Base-by-base conservation (phyloP, 106 monocot species). In the Allium sativum region DNA sequence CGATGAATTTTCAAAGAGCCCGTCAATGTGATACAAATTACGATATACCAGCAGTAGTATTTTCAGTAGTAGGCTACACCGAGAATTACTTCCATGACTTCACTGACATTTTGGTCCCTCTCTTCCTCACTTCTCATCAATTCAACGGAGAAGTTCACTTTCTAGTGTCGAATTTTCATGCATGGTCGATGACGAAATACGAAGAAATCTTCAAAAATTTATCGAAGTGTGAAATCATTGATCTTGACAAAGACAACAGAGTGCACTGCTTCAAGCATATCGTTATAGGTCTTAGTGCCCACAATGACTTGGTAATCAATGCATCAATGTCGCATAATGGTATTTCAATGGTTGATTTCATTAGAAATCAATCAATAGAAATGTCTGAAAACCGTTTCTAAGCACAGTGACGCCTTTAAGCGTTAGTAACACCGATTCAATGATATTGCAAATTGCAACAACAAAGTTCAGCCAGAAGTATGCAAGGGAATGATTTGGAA, bases 71-170 rank as follows among this genome's bases (percentile, higher is more conserved):
- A 10, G 83, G 87, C 4, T 76, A 74, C 48, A 52, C 58, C 13
- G 83, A 83, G 7, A 87, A 87, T 53, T 58, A 64, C 71, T 87
- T 73, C 79, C 83, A 87, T 12, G 87, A 76, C 59, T 74, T 83
- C 77, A 71, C 65, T 15, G 83, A 88, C 41, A 40, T 83, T 0
- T 10, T 80, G 1, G 11, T 87, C 18, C 83, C 83, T 4, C 83
- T 87, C 12, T 87, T 65, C 62, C 52, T 74, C 9, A 77, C 76
- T 5, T 67, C 87, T 4, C 56, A 31, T 16, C 48, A 58, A 12
- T 83, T 78, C 69, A 7, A 71, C 18, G 79, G 84, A 9, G 78
- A 81, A 56, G 84, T 88, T 21, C 84, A 77, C 59, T 81, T 88
- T 54, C 57, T 84, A 5, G 57, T 84, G 3, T 48, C 64, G 12